Evolutionary conservation across 2,329 filamentous ascomycete species (phyloP).

Genomic region (Aureobasidium mangrovei): DNA sequence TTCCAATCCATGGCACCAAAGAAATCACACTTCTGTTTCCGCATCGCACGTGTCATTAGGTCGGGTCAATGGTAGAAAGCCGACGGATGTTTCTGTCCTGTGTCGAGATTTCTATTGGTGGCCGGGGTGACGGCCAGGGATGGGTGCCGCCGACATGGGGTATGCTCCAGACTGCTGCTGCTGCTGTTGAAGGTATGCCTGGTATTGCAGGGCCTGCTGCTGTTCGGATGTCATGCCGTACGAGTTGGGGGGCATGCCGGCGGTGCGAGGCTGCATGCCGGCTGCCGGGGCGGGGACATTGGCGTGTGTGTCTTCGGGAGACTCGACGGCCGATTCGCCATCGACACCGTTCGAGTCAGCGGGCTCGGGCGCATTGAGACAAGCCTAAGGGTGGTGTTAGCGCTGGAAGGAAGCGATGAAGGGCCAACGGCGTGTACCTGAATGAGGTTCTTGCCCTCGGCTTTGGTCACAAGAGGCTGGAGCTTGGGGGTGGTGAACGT

Average conservation of each 20-base stretch:
- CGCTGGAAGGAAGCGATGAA: constrained; percentile 25
- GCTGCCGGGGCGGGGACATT: constrained; percentile 33
- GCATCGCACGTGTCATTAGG: constrained; percentile 12
- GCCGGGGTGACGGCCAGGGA: constrained; percentile 14
- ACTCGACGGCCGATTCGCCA: constrained; percentile 56
- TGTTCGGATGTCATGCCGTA: constrained; percentile 31
- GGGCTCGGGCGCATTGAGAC: constrained; percentile 91
- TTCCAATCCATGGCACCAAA: constrained; percentile 12
- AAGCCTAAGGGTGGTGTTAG: constrained; percentile 55
- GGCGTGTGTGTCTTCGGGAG: constrained; percentile 78
- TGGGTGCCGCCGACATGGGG: constrained; percentile 28
- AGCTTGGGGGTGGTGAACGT: constrained; percentile 98
- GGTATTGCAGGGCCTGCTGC: constrained; percentile 32
- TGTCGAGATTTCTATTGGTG: constrained; percentile 11
- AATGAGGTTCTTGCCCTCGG: constrained; percentile 98
- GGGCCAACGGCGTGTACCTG: constrained; percentile 54
- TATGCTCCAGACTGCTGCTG: constrained; percentile 29
- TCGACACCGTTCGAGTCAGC: constrained; percentile 57
- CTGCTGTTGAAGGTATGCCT: constrained; percentile 32
- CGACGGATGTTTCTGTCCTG: neutral
- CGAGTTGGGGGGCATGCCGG: constrained; percentile 20
- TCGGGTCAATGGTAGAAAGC: constrained; percentile 3
- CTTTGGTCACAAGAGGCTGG: constrained; percentile 94
- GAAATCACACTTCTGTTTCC: constrained; percentile 12
- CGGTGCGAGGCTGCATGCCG: constrained; percentile 25